phyloP scores from a whole-genome alignment of 208 protist genomes.

The Leishmania lainsoni region DNA sequence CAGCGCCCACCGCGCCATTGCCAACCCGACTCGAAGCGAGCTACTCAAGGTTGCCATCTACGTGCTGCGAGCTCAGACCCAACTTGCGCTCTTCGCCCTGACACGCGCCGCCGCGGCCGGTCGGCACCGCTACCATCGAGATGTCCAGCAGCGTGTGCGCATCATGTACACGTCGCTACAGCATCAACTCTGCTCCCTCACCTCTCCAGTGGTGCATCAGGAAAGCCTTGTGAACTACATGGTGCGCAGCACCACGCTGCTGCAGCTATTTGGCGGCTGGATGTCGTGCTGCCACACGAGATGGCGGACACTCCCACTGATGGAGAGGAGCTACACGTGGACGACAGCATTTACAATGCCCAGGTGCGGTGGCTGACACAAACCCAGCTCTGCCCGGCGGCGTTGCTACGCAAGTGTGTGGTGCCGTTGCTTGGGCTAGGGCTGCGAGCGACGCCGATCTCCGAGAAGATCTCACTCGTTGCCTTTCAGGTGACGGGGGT shows the following conservation, averaged over 20 bases:
- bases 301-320: conserved; percentile 15
- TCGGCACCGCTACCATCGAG: conserved; percentile 15
- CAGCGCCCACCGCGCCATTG: conserved; percentile 71
- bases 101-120: conserved; percentile 16
- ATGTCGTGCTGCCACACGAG: conserved; percentile 58
- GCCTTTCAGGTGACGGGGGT: conserved; percentile 58
- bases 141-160: conserved; percentile 29
- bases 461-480: conserved; percentile 59
- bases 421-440: conserved; percentile 58
- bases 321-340: background rate
- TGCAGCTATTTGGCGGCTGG: conserved; percentile 81
- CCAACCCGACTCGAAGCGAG: conserved; percentile 61
- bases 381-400: conserved; percentile 24
- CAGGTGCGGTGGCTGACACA: conserved; percentile 49
- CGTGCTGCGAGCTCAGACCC: conserved; percentile 46
- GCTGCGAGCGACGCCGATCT: conserved; percentile 46
- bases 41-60: conserved; percentile 75
- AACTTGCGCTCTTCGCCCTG: conserved; percentile 44
- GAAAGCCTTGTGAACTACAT: conserved; percentile 73
- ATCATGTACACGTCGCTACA: conserved; percentile 43
- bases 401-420: conserved; percentile 32
- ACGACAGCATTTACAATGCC: conserved; percentile 17
- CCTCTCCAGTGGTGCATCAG: conserved; percentile 62
- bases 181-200: conserved; percentile 56
- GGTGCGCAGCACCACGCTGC: conserved; percentile 81